Conservation (phyloP, 352 stramenopile genomes). For the Globisporangium carolinianum region DNA sequence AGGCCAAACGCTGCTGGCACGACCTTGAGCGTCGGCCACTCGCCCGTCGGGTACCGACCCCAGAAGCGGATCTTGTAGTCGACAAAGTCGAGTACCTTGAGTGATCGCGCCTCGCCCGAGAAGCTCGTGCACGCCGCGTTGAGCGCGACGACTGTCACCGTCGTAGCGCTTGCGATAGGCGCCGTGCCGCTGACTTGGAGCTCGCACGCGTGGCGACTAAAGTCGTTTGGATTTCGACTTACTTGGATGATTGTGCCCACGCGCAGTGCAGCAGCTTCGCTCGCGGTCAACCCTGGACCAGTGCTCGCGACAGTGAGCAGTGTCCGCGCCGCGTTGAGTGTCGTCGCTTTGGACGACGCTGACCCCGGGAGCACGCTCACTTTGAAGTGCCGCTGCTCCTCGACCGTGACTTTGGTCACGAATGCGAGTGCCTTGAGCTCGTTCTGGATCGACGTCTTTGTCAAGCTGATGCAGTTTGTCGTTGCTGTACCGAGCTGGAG, state of each 20-base stretch:
- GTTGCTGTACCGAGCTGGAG: conserved; percentile 43
- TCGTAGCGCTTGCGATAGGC: conserved; percentile 6
- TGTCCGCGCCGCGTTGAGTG: conserved; percentile 18
- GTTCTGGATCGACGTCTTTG: conserved; percentile 27
- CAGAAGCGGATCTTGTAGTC: conserved; percentile 71
- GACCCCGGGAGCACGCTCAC: conserved; percentile 43
- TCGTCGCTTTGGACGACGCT: conserved; percentile 30
- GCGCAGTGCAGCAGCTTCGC: conserved; percentile 22
- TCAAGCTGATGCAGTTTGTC: conserved; percentile 47
- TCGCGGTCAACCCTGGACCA: conserved; percentile 22
- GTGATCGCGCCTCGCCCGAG: conserved; percentile 25
- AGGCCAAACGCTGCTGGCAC: conserved; percentile 30
- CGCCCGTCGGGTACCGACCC: conserved; percentile 54
- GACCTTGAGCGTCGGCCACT: conserved; percentile 68
- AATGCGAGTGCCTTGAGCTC: conserved; percentile 33
- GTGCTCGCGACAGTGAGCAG: conserved; percentile 31
- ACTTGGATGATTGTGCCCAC: conserved; percentile 48
- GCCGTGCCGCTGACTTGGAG: conserved; percentile 26
- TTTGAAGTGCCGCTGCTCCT: conserved; percentile 54
- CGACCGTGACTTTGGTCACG: conserved; percentile 37
- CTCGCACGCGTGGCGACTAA: conserved; percentile 54
- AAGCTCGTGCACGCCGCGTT: conserved; percentile 32
- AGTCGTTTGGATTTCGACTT: conserved; percentile 68
- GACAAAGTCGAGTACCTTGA: conserved; percentile 62
- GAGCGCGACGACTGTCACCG: conserved; percentile 25